These are phyloP conservation scores for Yamadazyma taylorii DNA, from an alignment of 1,139 yeast species.

Conservation along the genomic window DNA sequence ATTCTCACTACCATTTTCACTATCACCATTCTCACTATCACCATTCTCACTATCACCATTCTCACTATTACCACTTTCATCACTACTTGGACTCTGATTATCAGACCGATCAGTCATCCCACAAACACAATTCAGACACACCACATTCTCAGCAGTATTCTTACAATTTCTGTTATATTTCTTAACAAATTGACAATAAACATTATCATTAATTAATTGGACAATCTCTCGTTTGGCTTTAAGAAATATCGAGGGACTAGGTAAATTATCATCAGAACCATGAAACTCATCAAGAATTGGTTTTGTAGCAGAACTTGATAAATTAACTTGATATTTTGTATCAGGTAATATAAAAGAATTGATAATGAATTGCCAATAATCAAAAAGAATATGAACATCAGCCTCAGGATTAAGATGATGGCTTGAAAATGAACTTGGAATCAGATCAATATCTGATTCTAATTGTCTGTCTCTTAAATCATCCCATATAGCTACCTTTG, in stretches of 20 bases:
- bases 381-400: constrained; percentile 6
- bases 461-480: constrained; percentile 24
- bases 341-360: constrained; percentile 29
- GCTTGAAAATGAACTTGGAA: constrained; percentile 3
- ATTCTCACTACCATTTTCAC: too few species aligned
- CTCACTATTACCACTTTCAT: too few species aligned
- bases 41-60: too few species aligned
- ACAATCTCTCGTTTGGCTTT: constrained; percentile 45
- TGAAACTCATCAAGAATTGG: constrained; percentile 25
- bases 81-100: too few species aligned
- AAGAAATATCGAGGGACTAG: constrained; percentile 38
- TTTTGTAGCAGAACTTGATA: constrained; percentile 35
- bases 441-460: constrained; percentile 20
- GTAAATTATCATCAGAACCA: constrained; percentile 19
- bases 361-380: constrained; percentile 31
- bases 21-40: too few species aligned
- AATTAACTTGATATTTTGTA: constrained; percentile 47
- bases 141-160: constrained; percentile 2
- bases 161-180: constrained; percentile 6
- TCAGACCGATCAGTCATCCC: constrained; percentile 1
- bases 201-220: constrained; percentile 47
- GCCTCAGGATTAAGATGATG: constrained; percentile 3
- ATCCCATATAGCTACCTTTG: constrained; percentile 26
- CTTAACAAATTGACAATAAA: constrained; percentile 24
- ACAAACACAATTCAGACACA: constrained; percentile 13